Evolutionary conservation across 1,284 basidiomycete species (phyloP).

Genomic region (Ganoderma lingzhi): DNA sequence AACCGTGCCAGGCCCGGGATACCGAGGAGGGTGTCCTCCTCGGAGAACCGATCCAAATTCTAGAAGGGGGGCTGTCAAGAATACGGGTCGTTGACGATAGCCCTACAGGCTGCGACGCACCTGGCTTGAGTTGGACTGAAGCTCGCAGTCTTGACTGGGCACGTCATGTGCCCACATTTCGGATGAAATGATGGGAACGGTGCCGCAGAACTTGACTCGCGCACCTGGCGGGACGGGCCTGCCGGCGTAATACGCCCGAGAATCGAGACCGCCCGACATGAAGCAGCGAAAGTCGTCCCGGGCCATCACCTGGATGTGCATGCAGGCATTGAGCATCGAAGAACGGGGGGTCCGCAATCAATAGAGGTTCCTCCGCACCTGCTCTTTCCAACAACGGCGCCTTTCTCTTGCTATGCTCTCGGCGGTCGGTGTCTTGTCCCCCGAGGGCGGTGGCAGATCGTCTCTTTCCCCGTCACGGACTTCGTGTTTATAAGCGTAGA

Average conservation of each 20-base stretch:
- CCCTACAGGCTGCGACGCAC: no score
- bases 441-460: background rate
- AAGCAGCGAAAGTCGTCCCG: background rate
- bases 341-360: background rate
- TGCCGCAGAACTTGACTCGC: background rate
- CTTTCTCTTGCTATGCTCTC: background rate
- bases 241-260: background rate
- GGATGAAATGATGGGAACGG: no score
- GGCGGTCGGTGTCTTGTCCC: background rate
- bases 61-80: no score
- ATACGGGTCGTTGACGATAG: no score
- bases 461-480: background rate
- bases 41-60: no score
- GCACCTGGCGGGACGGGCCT: background rate
- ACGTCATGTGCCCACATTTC: no score
- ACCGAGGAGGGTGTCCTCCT: no score
- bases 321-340: background rate
- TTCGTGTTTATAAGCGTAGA: background rate
- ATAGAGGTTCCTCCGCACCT: background rate
- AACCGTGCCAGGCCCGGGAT: no score
- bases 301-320: background rate
- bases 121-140: no score
- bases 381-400: background rate
- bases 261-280: background rate
- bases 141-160: no score